These are phyloP conservation scores for Graphilbum ipis-grandicollis DNA, from an alignment of 2,329 filamentous ascomycete species.

Conservation along the genomic window DNA sequence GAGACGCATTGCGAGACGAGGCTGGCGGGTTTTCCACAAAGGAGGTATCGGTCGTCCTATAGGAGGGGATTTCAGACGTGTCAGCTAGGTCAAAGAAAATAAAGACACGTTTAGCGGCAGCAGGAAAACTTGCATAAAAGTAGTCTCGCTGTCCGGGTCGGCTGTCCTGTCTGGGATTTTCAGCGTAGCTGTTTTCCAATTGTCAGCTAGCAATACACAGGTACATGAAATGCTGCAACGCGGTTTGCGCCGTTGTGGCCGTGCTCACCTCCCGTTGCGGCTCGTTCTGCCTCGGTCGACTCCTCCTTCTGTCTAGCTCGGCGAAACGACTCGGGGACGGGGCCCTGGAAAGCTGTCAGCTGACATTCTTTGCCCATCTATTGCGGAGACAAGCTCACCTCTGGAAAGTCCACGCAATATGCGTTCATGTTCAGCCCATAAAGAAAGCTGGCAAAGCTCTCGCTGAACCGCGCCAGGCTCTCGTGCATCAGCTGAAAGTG, in stretches of 20 bases:
- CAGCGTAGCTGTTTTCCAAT: no score
- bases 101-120: no score
- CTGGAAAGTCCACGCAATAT: conserved; percentile 93
- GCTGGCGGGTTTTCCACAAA: conserved; percentile 70
- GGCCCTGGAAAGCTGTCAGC: conserved; percentile 31
- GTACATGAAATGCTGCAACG: no score
- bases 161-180: conserved; percentile 13
- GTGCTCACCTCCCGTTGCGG: not conserved
- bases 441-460: conserved; percentile 88
- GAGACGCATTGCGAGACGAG: conserved; percentile 31
- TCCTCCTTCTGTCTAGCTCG: conserved; percentile 42
- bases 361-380: no score
- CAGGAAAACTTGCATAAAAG: conserved; percentile 54
- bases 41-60: conserved; percentile 82
- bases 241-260: no score
- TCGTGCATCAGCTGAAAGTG: conserved; percentile 96
- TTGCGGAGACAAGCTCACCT: no score
- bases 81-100: conserved; percentile 10
- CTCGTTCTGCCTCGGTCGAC: conserved; percentile 4
- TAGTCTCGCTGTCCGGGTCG: conserved; percentile 49
- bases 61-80: not conserved
- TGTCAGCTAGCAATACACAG: no score
- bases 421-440: conserved; percentile 99
- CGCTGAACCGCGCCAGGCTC: conserved; percentile 78
- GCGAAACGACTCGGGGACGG: conserved; percentile 67